phyloP scores from a whole-genome alignment of 192 early-diverging fungal species.

The Linnemannia elongata region DNA sequence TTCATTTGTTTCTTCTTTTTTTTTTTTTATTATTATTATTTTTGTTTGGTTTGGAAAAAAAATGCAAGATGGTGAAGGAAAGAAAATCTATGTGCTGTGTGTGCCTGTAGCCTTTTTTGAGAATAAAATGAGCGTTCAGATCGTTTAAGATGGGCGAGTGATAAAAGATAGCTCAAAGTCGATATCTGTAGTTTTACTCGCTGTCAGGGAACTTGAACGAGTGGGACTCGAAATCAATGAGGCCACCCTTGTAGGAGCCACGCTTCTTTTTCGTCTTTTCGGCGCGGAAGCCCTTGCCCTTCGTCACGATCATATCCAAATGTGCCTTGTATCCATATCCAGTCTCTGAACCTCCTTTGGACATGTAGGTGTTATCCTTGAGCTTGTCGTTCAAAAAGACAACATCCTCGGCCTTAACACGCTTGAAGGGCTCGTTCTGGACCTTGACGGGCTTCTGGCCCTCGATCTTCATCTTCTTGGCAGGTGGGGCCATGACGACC shows the following conservation, averaged over 20 bases:
- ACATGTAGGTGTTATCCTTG: constrained; percentile 86
- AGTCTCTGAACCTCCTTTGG: constrained; percentile 73
- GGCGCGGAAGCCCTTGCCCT: constrained; percentile 92
- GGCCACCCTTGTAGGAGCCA: constrained; percentile 93
- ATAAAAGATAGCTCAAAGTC: not conserved
- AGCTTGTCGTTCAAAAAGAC: constrained; percentile 82
- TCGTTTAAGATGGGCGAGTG: not conserved
- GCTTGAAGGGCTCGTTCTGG: constrained; percentile 81
- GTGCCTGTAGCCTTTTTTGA: not conserved
- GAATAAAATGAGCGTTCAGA: no score
- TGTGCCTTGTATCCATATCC: constrained; percentile 95
- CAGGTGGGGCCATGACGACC: constrained; percentile 24
- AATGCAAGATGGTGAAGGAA: not conserved
- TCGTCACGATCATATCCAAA: constrained; percentile 89
- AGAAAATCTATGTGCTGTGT: not conserved
- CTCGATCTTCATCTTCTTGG: constrained; percentile 63
- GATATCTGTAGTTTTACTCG: constrained; percentile 3
- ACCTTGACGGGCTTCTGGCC: constrained; percentile 35
- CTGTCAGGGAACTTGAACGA: constrained; percentile 87
- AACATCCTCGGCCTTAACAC: constrained; percentile 86
- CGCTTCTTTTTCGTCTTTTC: constrained; percentile 99
- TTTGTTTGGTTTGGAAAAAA: not conserved
- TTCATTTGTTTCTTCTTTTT: constrained; percentile 7
- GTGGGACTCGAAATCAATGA: constrained; percentile 86
- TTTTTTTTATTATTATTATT: not conserved